Evolutionary conservation across 345 rosid species (phyloP).

Genomic region (Hirschfeldia incana): DNA sequence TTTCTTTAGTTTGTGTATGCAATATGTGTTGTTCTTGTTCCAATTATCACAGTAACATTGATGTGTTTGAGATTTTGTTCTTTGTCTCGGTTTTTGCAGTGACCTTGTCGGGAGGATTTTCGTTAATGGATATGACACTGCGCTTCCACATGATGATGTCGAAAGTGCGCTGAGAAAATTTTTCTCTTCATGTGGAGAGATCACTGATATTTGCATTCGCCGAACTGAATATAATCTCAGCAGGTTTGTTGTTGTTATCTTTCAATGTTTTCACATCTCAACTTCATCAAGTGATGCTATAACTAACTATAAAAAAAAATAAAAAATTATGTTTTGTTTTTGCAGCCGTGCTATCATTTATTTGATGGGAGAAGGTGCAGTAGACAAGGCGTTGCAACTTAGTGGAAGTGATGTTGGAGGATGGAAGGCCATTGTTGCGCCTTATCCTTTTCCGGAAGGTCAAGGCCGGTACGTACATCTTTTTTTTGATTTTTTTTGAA

Average conservation of each 20-base stretch:
- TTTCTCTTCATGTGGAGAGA: conserved; percentile 15
- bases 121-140: background rate
- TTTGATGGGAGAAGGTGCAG: background rate
- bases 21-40: too few species aligned
- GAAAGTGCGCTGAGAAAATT: background rate
- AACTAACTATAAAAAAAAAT: too few species aligned
- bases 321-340: too few species aligned
- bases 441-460: background rate
- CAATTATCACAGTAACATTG: background rate
- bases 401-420: background rate
- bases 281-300: background rate
- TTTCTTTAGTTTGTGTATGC: background rate
- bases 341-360: background rate
- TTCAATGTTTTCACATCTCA: background rate
- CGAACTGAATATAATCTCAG: background rate
- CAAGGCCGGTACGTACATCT: background rate
- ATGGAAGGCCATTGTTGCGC: background rate
- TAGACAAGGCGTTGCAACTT: background rate
- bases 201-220: background rate
- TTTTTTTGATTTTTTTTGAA: background rate
- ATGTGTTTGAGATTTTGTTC: too few species aligned
- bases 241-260: background rate
- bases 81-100: background rate
- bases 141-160: background rate
- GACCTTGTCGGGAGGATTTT: background rate